Evolutionary conservation across 805 yeast genomes (phyloP), one percentile per base, ranked within the genome.

Genomic region (Metschnikowia lunata): DNA sequence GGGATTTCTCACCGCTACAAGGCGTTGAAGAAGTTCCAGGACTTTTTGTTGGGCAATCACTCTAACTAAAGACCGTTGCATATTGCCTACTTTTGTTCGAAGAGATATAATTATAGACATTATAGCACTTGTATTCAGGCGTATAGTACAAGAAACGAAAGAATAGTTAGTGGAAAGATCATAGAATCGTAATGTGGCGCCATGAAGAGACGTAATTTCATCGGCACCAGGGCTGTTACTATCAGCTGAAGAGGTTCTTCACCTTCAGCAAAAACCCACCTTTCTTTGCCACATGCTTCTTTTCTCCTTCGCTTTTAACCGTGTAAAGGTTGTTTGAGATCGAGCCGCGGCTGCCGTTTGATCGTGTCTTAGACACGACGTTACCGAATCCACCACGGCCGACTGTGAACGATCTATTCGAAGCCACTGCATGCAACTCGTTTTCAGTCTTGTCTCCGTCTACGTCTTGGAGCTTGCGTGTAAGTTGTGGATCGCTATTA

Each of bases 1-100:
- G 61, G 74, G 15, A 85, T 93, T 50, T 84, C 95, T 52, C 99
- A 95, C 60, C 76, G 99, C 57, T 88, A 75, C 59, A 83, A 76
- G 63, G 97, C 99, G 0, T 75, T 93, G 57, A 79, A 72, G 43
- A 78, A 85, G 62, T 76, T 93, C 45, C 80, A 77, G 59, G 78
- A 72, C 26, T 87, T 71, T 52, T 66, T 84, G 43, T 23, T 37
- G 27, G 44, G 37, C 23, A 18, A 18, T 18, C 4, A 5, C 23
- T 18, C 23, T 18, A 18, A 18, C 23, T 18, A 18, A 18, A 5
- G 23, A 3, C 23, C 5, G 23, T 18, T 18, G 23, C 23, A 18
- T 5, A 18, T 18, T 18, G 23, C 23, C 23, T 18, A 18, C 23
- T 18, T 18, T 18, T 18, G 23, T 18, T 18, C 23, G 23, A 18